A percentile compares a stretch with the other conserved stretches of the same genome.
Conservation (phyloP, 331 rosid genomes). For the Malus hybrid region DNA sequence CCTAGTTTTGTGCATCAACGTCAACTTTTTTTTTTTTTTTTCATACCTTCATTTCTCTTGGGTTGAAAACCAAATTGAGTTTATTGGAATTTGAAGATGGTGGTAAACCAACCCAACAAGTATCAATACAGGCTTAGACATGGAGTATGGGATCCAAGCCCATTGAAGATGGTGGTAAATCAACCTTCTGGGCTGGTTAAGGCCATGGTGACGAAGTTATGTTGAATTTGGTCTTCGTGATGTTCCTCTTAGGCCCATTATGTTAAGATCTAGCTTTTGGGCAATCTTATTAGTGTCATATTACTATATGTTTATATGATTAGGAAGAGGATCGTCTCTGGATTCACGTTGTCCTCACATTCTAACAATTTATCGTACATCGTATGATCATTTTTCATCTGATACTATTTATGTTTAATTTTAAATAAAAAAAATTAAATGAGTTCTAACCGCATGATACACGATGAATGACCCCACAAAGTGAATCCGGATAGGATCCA, state of each 20-base stretch:
- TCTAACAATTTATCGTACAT: accelerated
- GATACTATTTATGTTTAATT: too few relatives aligned
- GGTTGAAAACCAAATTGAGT: neutral
- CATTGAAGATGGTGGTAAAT: neutral
- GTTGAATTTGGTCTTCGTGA: neutral
- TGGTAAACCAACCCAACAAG: neutral
- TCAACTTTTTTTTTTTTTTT: too few relatives aligned
- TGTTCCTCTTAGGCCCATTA: neutral
- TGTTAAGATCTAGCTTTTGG: neutral
- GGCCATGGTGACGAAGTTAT: neutral
- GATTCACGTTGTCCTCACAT: too few relatives aligned
- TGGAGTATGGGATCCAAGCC: neutral
- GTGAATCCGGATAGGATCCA: too few relatives aligned
- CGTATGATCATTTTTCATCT: accelerated
- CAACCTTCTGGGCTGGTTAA: neutral
- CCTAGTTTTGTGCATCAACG: too few relatives aligned
- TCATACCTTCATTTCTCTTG: neutral
- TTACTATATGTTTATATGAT: too few relatives aligned
- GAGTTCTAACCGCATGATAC: accelerated
- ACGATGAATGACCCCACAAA: too few relatives aligned
- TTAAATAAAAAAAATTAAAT: too few relatives aligned
- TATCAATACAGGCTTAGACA: neutral
- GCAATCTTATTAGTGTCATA: neutral
- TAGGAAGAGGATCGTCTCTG: accelerated
- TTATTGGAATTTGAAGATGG: neutral